Percentiles rank a stretch among this genome's conserved stretches.
Conservation (phyloP, 176 grass and related monocot species). For the Metroxylon sagu region DNA sequence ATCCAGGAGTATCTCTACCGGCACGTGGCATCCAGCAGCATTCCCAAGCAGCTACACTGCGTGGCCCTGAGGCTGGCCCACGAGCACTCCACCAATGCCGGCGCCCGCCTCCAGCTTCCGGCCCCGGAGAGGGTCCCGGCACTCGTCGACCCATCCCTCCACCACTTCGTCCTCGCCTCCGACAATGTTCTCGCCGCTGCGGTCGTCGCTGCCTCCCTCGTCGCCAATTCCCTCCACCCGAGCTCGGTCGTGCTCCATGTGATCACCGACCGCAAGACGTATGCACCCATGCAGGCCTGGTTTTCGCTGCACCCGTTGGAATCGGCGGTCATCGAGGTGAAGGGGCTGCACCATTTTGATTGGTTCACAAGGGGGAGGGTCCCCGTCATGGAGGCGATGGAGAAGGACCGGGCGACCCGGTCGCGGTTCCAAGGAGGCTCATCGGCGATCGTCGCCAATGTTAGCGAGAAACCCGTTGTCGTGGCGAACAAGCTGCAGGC, state of each 20-base stretch:
- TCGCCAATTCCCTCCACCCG: slow-evolving; percentile 13
- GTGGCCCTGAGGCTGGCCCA: slow-evolving; percentile 10
- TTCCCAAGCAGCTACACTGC: slow-evolving; percentile 16
- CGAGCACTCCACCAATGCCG: slow-evolving; percentile 16
- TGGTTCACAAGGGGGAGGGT: slow-evolving; percentile 13
- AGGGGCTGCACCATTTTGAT: slow-evolving; percentile 17
- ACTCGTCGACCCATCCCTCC: slow-evolving; percentile 1
- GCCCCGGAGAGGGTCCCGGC: slow-evolving; percentile 7
- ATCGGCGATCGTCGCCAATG: slow-evolving; percentile 13
- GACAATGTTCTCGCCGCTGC: slow-evolving; percentile 20
- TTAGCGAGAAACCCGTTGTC: slow-evolving; percentile 7
- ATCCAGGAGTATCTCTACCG: slow-evolving; percentile 23
- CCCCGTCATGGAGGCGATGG: slow-evolving; percentile 22
- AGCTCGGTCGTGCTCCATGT: slow-evolving; percentile 13
- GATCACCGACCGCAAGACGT: slow-evolving; percentile 19
- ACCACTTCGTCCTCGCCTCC: slow-evolving; percentile 18
- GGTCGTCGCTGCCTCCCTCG: slow-evolving; percentile 16
- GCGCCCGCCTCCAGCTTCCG: slow-evolving; percentile 13
- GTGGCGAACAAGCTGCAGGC: slow-evolving; percentile 19
- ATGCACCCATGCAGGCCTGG: slow-evolving; percentile 20
- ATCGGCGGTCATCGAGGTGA: slow-evolving; percentile 16
- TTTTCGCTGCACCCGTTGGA: slow-evolving; percentile 14
- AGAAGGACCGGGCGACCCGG: slow-evolving; percentile 10
- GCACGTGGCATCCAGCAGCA: slow-evolving; percentile 16
- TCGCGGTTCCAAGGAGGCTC: slow-evolving; percentile 26